phyloP scores from a whole-genome alignment of 2,329 filamentous ascomycete species.

The Microdochium trichocladiopsis region DNA sequence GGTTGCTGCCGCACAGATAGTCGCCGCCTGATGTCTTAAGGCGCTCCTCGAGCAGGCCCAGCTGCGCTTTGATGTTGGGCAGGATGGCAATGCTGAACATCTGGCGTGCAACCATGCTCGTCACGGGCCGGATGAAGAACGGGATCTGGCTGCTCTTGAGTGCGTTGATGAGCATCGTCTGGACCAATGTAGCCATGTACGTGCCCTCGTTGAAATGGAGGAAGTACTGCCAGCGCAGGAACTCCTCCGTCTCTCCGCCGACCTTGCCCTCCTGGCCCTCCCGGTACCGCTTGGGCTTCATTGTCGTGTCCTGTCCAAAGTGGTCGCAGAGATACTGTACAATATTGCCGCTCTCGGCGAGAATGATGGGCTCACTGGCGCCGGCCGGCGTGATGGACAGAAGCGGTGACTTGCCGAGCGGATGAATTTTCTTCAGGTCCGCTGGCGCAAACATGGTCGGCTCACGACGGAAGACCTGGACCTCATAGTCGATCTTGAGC shows the following conservation, averaged over 20 bases:
- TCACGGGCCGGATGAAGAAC: constrained; percentile 47
- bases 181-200: constrained; percentile 39
- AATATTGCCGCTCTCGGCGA: constrained; percentile 80
- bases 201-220: constrained; percentile 84
- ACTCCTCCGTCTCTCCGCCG: constrained; percentile 54
- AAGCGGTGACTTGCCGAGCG: constrained; percentile 80
- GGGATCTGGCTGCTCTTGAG: constrained; percentile 39
- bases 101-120: constrained; percentile 34
- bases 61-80: constrained; percentile 40
- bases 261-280: constrained; percentile 50
- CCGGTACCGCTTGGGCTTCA: constrained; percentile 48
- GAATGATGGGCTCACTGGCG: constrained; percentile 40
- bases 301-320: constrained; percentile 33
- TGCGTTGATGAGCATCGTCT: constrained; percentile 14
- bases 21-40: constrained; percentile 34
- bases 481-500: constrained; percentile 69
- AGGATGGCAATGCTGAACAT: constrained; percentile 32
- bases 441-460: constrained; percentile 60
- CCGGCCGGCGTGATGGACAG: constrained; percentile 52
- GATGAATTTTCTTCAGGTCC: constrained; percentile 71
- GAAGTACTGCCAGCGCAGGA: constrained; percentile 56
- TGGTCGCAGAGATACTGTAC: constrained; percentile 74
- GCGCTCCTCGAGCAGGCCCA: constrained; percentile 41
- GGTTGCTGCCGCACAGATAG: constrained; percentile 40
- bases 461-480: constrained; percentile 71